Evolutionary conservation across 2,329 filamentous ascomycete genomes (phyloP).

Genomic region (Xylaria sp.): DNA sequence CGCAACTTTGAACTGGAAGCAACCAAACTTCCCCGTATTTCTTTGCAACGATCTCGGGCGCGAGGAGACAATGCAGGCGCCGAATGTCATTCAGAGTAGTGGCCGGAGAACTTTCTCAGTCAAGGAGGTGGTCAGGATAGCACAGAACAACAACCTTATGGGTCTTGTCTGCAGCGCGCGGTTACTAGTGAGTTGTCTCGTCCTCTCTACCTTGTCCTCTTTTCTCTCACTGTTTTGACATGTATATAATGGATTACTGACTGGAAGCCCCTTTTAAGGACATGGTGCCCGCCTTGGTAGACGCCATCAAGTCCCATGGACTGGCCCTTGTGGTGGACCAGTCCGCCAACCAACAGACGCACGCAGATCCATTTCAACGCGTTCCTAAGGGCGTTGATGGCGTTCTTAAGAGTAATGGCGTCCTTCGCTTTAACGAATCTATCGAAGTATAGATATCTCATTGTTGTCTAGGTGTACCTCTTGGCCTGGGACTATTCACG

Average conservation of each 20-base stretch:
- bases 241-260: slow-evolving; percentile 14
- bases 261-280: slow-evolving; percentile 64
- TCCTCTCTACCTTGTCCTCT: not conserved
- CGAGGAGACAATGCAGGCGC: slow-evolving; percentile 58
- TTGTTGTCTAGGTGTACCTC: slow-evolving; percentile 3
- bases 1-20: slow-evolving; percentile 98
- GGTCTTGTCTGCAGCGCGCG: slow-evolving; percentile 90
- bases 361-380: slow-evolving; percentile 64
- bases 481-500: not conserved
- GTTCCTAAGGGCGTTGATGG: slow-evolving; percentile 88
- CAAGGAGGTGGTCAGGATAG: slow-evolving; percentile 93
- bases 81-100: slow-evolving; percentile 60
- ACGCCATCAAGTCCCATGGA: slow-evolving; percentile 93
- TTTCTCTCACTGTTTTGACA: not conserved
- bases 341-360: slow-evolving; percentile 65
- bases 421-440: slow-evolving; percentile 91
- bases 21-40: slow-evolving; percentile 97
- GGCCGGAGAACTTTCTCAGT: slow-evolving; percentile 83
- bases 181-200: slow-evolving; percentile 73
- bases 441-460: slow-evolving; percentile 71
- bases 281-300: slow-evolving; percentile 90
- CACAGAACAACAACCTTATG: slow-evolving; percentile 98
- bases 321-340: slow-evolving; percentile 92
- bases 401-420: slow-evolving; percentile 83
- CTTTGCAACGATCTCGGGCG: slow-evolving; percentile 91